Conservation (phyloP, 768 basidiomycete genomes). For the Lactarius pseudohatsudake region DNA sequence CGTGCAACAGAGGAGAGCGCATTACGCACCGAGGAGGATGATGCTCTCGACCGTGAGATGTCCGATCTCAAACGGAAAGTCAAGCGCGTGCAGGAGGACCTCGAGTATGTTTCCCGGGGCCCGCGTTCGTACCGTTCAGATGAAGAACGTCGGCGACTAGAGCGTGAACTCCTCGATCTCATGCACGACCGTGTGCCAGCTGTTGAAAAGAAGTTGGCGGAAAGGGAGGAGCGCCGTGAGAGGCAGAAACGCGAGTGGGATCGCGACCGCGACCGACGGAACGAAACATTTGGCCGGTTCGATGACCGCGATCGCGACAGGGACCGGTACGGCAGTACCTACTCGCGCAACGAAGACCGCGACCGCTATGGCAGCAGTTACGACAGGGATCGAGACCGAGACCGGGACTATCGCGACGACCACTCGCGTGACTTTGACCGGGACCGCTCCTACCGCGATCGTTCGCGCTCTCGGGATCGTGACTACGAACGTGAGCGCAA, state of each 20-base stretch:
- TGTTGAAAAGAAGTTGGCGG: constrained; percentile 81
- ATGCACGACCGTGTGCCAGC: constrained; percentile 92
- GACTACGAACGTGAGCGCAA: constrained; percentile 37
- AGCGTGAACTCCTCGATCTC: constrained; percentile 80
- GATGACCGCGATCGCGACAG: constrained; percentile 46
- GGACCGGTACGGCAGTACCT: constrained; percentile 35
- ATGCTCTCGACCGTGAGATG: constrained; percentile 87
- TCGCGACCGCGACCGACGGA: constrained; percentile 78
- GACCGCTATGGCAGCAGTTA: constrained; percentile 37
- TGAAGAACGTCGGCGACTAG: constrained; percentile 80
- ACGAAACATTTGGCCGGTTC: constrained; percentile 74
- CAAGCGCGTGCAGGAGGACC: constrained; percentile 83
- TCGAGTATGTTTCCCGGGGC: constrained; percentile 82
- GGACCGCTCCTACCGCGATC: constrained; percentile 38
- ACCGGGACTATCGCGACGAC: constrained; percentile 41
- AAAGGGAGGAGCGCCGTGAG: constrained; percentile 71
- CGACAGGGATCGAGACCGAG: constrained; percentile 45
- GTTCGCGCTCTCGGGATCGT: constrained; percentile 31
- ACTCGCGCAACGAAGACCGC: constrained; percentile 37
- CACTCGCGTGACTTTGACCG: constrained; percentile 45
- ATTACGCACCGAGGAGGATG: constrained; percentile 72
- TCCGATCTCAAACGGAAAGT: constrained; percentile 84
- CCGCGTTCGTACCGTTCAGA: constrained; percentile 72
- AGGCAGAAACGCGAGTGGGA: constrained; percentile 77
- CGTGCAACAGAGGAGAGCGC: constrained; percentile 63